Evolutionary conservation across 371 early-diverging fungal genomes (phyloP).

Genomic region (Gilbertella persicaria): DNA sequence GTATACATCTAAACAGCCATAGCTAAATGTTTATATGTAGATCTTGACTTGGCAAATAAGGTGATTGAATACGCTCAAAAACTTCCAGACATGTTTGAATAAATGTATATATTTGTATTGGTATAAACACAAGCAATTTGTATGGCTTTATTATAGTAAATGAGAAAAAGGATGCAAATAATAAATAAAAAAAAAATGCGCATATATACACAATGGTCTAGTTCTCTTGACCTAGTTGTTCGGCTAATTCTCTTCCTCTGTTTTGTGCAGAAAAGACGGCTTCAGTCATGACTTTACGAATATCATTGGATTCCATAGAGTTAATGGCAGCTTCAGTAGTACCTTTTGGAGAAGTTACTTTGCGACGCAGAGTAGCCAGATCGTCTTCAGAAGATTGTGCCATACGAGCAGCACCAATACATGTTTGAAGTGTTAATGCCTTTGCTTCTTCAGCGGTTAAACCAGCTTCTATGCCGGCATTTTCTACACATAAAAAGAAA

Average conservation of each 20-base stretch:
- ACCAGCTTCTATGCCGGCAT: slow-evolving; percentile 81
- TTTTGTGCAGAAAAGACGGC: slow-evolving; percentile 72
- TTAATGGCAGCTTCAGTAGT: slow-evolving; percentile 92
- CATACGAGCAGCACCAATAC: slow-evolving; percentile 89
- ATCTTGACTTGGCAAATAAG: slow-evolving; percentile 46
- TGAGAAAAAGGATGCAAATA: too few species aligned
- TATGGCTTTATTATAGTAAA: too few species aligned
- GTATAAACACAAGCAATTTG: not conserved
- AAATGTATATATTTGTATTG: too few species aligned
- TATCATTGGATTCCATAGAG: slow-evolving; percentile 64
- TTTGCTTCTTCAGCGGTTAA: slow-evolving; percentile 74
- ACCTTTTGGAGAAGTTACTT: slow-evolving; percentile 93
- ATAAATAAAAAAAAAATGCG: too few species aligned
- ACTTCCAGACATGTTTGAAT: slow-evolving; percentile 46
- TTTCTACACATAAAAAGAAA: slow-evolving; percentile 40
- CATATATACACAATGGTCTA: too few species aligned
- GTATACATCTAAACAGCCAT: slow-evolving; percentile 1
- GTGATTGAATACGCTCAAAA: slow-evolving; percentile 45
- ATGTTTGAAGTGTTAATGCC: slow-evolving; percentile 86
- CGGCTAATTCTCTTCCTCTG: slow-evolving; percentile 72
- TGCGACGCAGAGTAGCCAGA: slow-evolving; percentile 75
- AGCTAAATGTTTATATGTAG: slow-evolving; percentile 16
- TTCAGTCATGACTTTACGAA: slow-evolving; percentile 57
- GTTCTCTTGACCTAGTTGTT: slow-evolving; percentile 59
- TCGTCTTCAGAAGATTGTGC: slow-evolving; percentile 71